A percentile compares a stretch with the other conserved stretches of the same genome.
Evolutionary conservation across 1,139 yeast genomes (phyloP).

Genomic region (Pichia sp.): DNA sequence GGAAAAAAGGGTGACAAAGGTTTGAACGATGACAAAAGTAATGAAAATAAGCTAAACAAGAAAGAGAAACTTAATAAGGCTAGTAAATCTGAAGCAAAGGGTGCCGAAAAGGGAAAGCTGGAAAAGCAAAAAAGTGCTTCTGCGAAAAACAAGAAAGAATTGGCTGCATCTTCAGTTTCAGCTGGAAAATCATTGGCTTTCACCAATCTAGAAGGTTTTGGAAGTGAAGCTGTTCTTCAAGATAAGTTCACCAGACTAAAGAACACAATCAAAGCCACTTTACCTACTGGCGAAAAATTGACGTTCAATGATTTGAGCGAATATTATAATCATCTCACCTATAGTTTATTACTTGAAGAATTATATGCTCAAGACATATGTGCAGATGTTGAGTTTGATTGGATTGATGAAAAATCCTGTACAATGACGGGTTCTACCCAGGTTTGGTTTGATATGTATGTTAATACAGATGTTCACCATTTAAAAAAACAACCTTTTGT

Average conservation of each 20-base stretch:
- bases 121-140: too few species aligned
- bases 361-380: constrained; percentile 37
- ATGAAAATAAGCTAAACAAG: too few species aligned
- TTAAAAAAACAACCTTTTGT: constrained; percentile 40
- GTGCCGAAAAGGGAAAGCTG: too few species aligned
- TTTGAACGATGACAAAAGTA: too few species aligned
- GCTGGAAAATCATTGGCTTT: too few species aligned
- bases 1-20: too few species aligned
- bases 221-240: constrained; percentile 12
- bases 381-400: constrained; percentile 39
- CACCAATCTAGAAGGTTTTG: neutral
- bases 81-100: too few species aligned
- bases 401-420: constrained; percentile 29
- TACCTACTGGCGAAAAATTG: constrained; percentile 31
- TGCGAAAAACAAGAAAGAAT: too few species aligned
- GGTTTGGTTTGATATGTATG: constrained; percentile 18
- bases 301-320: constrained; percentile 40
- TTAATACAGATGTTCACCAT: constrained; percentile 31
- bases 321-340: constrained; percentile 54
- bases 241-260: constrained; percentile 12
- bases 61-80: too few species aligned
- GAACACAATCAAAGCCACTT: constrained; percentile 14
- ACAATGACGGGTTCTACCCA: constrained; percentile 26
- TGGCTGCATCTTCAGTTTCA: too few species aligned
- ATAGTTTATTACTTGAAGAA: constrained; percentile 57